These are phyloP conservation scores for Citrus reticulata DNA, from an alignment of 345 rosid genomes.

Conservation along the genomic window DNA sequence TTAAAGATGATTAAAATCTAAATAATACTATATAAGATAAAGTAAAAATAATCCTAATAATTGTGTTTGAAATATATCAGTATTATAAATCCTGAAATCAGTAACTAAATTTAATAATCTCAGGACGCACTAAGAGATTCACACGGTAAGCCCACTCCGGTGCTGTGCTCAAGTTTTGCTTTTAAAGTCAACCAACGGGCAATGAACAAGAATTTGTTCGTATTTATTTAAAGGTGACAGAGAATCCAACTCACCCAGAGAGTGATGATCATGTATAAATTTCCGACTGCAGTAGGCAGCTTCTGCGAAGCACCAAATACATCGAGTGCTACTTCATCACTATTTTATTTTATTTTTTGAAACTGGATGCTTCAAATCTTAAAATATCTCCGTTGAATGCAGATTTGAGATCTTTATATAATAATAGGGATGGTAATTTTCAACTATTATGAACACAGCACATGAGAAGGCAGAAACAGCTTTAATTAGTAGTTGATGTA, in stretches of 20 bases:
- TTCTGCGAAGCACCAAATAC: neutral
- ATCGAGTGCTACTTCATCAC: neutral
- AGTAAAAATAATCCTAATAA: no score
- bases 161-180: neutral
- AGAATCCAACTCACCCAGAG: no score
- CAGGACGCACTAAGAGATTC: no score
- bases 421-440: neutral
- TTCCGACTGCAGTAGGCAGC: neutral
- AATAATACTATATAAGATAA: accelerated
- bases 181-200: neutral
- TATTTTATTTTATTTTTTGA: no score
- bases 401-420: neutral
- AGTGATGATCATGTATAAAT: no score
- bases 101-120: no score
- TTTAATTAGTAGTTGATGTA: neutral
- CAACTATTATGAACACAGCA: neutral
- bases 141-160: no score
- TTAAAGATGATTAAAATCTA: accelerated
- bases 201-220: neutral
- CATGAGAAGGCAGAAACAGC: neutral
- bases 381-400: neutral
- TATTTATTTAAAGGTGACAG: no score
- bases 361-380: neutral
- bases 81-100: no score
- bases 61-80: no score